A percentile compares a stretch with the other conserved stretches of the same genome.
Evolutionary conservation across 331 rosid genomes (phyloP).

Genomic region (Pyracantha coccinea): DNA sequence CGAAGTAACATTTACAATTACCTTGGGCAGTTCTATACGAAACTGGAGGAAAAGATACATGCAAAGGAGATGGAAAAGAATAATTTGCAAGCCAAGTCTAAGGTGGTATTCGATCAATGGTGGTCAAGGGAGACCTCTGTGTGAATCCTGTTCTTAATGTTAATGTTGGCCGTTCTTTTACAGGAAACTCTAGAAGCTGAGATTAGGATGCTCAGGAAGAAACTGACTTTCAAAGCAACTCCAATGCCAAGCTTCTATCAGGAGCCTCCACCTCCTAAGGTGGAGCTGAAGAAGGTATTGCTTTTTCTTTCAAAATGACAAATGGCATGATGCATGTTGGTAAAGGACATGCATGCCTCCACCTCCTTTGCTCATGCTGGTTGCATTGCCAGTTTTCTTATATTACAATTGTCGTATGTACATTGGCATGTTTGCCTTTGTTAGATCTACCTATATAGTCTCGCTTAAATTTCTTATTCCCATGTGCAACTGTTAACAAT

Average conservation of each 20-base stretch:
- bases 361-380: not conserved
- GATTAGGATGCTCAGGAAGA: conserved; percentile 82
- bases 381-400: not conserved
- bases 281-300: conserved; percentile 82
- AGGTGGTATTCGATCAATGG: conserved; percentile 45
- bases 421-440: not conserved
- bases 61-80: conserved; percentile 93
- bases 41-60: conserved; percentile 95
- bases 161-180: conserved; percentile 12
- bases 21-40: conserved; percentile 77
- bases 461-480: not conserved
- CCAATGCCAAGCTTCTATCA: conserved; percentile 99
- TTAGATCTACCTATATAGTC: not conserved
- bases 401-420: not conserved
- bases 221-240: conserved; percentile 84
- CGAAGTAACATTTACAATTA: conserved; percentile 6
- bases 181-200: conserved; percentile 98
- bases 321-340: not conserved
- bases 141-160: conserved; percentile 7
- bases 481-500: not conserved
- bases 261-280: conserved; percentile 95
- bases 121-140: conserved; percentile 3
- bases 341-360: too few relatives aligned
- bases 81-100: conserved; percentile 79
- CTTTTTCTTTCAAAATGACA: not conserved